Evolutionary conservation across 108 stramenopile species (phyloP), one percentile per base, ranked within the genome.

Genomic region (Pseudonitzschia multistriata): DNA sequence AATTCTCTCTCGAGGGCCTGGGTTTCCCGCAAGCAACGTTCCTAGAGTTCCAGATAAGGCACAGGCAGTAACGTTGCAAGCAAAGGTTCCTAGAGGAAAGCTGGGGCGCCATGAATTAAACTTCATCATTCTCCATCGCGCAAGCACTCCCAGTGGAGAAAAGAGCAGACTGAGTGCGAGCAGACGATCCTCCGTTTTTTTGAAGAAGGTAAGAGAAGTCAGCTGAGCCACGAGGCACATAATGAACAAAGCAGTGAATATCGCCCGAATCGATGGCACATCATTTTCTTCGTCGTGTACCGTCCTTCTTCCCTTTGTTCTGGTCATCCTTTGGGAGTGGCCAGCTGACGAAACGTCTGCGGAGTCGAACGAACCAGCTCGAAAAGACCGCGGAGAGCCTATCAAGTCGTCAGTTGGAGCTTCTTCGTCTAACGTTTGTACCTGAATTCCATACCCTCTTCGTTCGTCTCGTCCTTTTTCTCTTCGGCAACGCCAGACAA

Each of bases 11-110:
- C 73, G 66, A 10, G 87, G 81, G 31, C 81, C 81, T 55, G 89
- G 91, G 61, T 88, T 87, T 40, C 92, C 89, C 25, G 92, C 87
- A 65, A 93, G 62, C 13, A 90, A 62, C 49, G 70, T 80, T 15
- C 86, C 89, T 6, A 93, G 63, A 70, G 79, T 81, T 40, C 92
- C 92, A 45, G 78, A 77, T 15, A 93, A 47, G 21, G 88, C 88
- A 74, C 89, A 90, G 1, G 86, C 85, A 1, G 85, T 74, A 24
- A 93, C 81, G 70, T 93, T 93, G 63, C 86, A 85, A 31, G 83
- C 48, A 78, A 93, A 93, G 14, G 92, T 93, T 10, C 92, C 92
- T 33, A 93, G 55, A 25, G 91, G 89, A 60, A 93, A 93, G 31
- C 75, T 87, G 11, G 87, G 88, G 29, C 88, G 74, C 71, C 78